Conservation (phyloP, 805 yeast genomes). For the Wickerhamiella dianesei region DNA sequence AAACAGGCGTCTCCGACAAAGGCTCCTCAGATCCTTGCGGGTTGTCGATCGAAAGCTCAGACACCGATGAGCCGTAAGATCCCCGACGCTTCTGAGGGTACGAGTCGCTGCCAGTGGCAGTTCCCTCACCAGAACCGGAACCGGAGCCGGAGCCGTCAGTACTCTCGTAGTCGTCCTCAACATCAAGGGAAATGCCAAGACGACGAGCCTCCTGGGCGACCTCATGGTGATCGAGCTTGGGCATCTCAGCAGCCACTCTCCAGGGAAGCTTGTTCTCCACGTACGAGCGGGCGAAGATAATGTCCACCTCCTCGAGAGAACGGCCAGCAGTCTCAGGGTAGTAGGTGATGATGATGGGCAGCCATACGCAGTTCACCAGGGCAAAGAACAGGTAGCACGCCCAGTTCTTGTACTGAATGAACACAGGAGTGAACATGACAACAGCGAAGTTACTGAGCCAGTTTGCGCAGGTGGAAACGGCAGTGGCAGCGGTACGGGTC, state of each 20-base stretch:
- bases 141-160: background rate
- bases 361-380: slow-evolving; percentile 41
- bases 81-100: slow-evolving; percentile 2
- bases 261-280: slow-evolving; percentile 45
- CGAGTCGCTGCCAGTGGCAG: background rate
- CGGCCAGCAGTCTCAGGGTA: slow-evolving; percentile 73
- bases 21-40: background rate
- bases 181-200: slow-evolving; percentile 34
- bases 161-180: slow-evolving; percentile 8
- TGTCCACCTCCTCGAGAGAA: slow-evolving; percentile 62
- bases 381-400: slow-evolving; percentile 63
- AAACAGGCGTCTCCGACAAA: background rate
- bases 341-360: slow-evolving; percentile 50
- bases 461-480: slow-evolving; percentile 50
- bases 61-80: slow-evolving; percentile 7
- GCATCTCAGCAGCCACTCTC: slow-evolving; percentile 51
- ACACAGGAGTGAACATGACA: slow-evolving; percentile 53
- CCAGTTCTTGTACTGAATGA: slow-evolving; percentile 34
- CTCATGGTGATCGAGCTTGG: slow-evolving; percentile 42
- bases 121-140: slow-evolving; percentile 1
- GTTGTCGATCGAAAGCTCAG: slow-evolving; percentile 5
- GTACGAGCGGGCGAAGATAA: slow-evolving; percentile 46
- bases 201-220: slow-evolving; percentile 47
- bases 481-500: slow-evolving; percentile 47
- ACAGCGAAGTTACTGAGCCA: slow-evolving; percentile 55